phyloP scores from a whole-genome alignment of 192 early-diverging fungal species.

The Radiomyces spectabilis region DNA sequence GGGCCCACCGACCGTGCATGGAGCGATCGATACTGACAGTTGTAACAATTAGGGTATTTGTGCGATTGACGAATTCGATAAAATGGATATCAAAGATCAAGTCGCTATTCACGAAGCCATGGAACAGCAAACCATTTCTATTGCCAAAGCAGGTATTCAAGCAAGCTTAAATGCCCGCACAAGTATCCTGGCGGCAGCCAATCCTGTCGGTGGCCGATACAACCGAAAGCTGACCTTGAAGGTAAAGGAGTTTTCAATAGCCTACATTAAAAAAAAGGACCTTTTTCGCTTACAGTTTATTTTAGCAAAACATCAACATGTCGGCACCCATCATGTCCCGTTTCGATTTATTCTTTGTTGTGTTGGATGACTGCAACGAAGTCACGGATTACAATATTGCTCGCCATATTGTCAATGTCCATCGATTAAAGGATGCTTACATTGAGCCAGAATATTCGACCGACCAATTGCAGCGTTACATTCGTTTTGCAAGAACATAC shows the following conservation, averaged over 20 bases:
- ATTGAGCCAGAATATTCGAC: constrained; percentile 66
- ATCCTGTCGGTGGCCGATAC: constrained; percentile 92
- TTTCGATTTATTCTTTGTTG: constrained; percentile 97
- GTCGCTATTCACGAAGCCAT: constrained; percentile 99
- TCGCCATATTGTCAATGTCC: constrained; percentile 85
- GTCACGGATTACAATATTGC: constrained; percentile 84
- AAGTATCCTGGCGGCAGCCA: constrained; percentile 93
- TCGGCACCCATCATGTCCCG: constrained; percentile 97
- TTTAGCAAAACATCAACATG: constrained; percentile 92
- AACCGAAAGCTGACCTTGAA: constrained; percentile 90
- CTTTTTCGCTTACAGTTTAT: neutral
- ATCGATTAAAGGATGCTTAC: constrained; percentile 59
- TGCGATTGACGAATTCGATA: constrained; percentile 98
- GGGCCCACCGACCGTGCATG: too few relatives aligned
- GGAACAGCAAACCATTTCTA: constrained; percentile 98
- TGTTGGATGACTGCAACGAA: constrained; percentile 91
- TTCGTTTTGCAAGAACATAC: constrained; percentile 84
- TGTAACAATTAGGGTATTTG: constrained; percentile 91
- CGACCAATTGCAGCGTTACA: constrained; percentile 72
- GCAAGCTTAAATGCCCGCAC: constrained; percentile 92
- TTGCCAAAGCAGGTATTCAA: constrained; percentile 95
- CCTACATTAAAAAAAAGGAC: neutral
- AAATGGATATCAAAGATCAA: constrained; percentile 95
- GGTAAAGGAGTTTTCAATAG: constrained; percentile 31
- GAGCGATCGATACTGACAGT: too few relatives aligned